Conservation (phyloP, 208 protist species). For the Willaertia magna region DNA sequence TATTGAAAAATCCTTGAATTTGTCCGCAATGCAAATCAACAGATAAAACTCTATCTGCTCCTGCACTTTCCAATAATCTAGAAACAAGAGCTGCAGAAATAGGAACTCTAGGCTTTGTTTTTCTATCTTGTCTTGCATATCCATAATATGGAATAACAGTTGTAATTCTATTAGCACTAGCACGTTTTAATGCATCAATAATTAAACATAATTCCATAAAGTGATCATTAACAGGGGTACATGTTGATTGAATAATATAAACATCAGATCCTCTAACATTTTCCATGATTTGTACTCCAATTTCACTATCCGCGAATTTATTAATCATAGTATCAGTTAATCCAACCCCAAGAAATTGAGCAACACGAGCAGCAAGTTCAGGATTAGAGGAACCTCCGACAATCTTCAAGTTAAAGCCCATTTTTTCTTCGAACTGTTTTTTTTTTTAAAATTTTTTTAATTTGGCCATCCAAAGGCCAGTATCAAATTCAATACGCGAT, state of each 20-base stretch:
- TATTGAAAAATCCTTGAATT: conserved; percentile 90
- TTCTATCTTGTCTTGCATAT: conserved; percentile 80
- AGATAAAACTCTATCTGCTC: conserved; percentile 70
- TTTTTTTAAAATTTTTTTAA: too few relatives aligned
- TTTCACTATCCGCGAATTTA: conserved; percentile 68
- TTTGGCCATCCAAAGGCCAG: too few relatives aligned
- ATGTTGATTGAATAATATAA: conserved; percentile 89
- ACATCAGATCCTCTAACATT: conserved; percentile 81
- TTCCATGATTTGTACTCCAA: conserved; percentile 74
- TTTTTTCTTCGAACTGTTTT: too few relatives aligned
- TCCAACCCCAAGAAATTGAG: conserved; percentile 33
- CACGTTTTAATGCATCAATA: conserved; percentile 68
- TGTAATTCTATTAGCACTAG: conserved; percentile 64
- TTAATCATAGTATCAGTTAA: conserved; percentile 34
- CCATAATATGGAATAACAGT: conserved; percentile 85
- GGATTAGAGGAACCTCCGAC: conserved; percentile 73
- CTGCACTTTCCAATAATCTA: conserved; percentile 68
- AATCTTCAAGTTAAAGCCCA: conserved; percentile 24
- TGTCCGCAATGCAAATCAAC: conserved; percentile 81
- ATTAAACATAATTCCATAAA: conserved; percentile 88
- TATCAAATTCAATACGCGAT: too few relatives aligned
- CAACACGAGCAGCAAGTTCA: conserved; percentile 62
- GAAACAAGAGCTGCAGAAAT: conserved; percentile 83
- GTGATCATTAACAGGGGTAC: conserved; percentile 79
- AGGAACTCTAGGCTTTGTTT: conserved; percentile 68